Conservation (phyloP, 768 basidiomycete genomes). For the Hemileccinum rubropunctum region DNA sequence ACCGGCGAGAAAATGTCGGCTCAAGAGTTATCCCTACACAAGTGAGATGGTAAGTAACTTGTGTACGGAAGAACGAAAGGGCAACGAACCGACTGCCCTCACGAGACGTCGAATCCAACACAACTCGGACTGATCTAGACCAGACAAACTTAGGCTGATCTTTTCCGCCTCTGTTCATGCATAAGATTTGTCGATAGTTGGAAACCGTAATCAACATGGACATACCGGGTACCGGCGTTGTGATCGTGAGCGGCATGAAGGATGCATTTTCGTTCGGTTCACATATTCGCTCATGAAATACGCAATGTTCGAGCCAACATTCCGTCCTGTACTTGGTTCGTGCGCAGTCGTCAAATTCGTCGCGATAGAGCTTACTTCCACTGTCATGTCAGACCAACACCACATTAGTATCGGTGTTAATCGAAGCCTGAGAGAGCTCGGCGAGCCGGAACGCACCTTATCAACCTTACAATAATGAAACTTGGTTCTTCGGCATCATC, state of each 20-base stretch:
- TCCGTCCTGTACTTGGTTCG: conserved; percentile 76
- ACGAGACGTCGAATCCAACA: conserved; percentile 50
- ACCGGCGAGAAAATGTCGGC: conserved; percentile 57
- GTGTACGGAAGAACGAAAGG: neutral
- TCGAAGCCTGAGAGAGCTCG: neutral
- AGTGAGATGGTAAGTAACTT: neutral
- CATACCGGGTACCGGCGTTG: conserved; percentile 58
- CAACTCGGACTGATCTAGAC: conserved; percentile 66
- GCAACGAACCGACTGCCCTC: conserved; percentile 21
- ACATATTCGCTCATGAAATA: conserved; percentile 73
- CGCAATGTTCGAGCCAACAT: conserved; percentile 90
- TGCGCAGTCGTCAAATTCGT: conserved; percentile 47
- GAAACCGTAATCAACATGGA: neutral
- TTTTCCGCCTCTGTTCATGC: conserved; percentile 47
- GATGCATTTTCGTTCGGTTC: conserved; percentile 63
- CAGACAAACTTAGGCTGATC: conserved; percentile 67
- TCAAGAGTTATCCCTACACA: conserved; percentile 52
- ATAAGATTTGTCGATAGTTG: neutral
- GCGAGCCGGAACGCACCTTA: conserved; percentile 49
- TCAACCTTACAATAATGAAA: conserved; percentile 68
- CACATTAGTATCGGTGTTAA: neutral
- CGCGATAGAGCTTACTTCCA: conserved; percentile 64
- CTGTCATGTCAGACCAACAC: conserved; percentile 34
- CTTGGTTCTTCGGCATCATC: conserved; percentile 52
- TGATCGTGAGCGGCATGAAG: conserved; percentile 62